These are phyloP conservation scores for Apiospora aurea DNA, from an alignment of 2,329 filamentous ascomycete genomes.

Conservation along the genomic window DNA sequence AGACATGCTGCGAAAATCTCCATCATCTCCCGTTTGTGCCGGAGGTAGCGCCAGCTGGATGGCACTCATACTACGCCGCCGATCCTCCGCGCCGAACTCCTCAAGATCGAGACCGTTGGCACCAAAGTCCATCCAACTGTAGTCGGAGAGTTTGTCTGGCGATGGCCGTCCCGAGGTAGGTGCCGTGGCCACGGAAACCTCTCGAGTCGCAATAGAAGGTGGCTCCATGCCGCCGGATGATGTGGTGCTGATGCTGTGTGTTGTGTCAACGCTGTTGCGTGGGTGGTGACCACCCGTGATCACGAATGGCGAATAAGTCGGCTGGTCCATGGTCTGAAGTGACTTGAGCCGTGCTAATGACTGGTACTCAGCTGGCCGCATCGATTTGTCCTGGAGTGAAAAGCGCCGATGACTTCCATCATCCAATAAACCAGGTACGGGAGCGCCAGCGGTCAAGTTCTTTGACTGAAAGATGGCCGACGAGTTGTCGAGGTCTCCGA, in stretches of 20 bases:
- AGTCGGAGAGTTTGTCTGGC: conserved; percentile 32
- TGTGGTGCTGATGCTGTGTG: conserved; percentile 43
- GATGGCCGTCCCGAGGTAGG: conserved; percentile 46
- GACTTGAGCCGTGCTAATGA: conserved; percentile 35
- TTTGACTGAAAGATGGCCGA: conserved; percentile 55
- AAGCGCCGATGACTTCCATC: conserved; percentile 36
- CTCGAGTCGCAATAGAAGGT: conserved; percentile 42
- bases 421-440: conserved; percentile 46
- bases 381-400: conserved; percentile 36
- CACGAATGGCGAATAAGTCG: conserved; percentile 35
- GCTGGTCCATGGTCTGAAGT: conserved; percentile 35
- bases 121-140: conserved; percentile 41
- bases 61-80: conserved; percentile 37
- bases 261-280: conserved; percentile 37
- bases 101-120: conserved; percentile 33
- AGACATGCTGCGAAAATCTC: conserved; percentile 35
- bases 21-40: conserved; percentile 28
- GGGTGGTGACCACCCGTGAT: conserved; percentile 31
- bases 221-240: conserved; percentile 46
- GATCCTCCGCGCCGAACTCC: conserved; percentile 31
- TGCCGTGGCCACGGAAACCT: conserved; percentile 48
- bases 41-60: conserved; percentile 26
- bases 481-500: conserved; percentile 59
- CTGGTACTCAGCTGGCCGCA: conserved; percentile 28
- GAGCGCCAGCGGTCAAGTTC: conserved; percentile 60